Percentiles rank a stretch among this genome's conserved stretches.
Evolutionary conservation across 2,329 filamentous ascomycete species (phyloP).

Genomic region (Aureobasidium sp.): DNA sequence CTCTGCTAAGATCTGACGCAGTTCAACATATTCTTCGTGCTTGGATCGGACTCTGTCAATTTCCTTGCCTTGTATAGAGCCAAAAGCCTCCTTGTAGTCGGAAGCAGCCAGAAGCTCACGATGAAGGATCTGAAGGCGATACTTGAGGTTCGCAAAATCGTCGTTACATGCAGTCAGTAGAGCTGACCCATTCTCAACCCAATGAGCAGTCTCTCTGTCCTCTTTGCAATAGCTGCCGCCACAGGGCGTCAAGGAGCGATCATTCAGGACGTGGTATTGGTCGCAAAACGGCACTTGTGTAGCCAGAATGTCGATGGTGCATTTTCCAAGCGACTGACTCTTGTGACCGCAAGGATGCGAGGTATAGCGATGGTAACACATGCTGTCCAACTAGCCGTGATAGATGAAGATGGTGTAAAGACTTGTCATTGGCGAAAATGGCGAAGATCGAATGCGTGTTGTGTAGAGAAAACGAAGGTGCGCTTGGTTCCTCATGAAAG

Average conservation of each 20-base stretch:
- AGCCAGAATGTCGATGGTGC: neutral
- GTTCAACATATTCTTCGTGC: neutral
- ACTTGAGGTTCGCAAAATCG: neutral
- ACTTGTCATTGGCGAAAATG: neutral
- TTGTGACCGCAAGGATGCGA: neutral
- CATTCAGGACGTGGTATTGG: neutral
- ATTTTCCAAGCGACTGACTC: neutral
- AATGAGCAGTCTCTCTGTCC: neutral
- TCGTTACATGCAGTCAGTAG: neutral
- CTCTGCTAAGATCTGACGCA: neutral
- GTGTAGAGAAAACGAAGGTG: neutral
- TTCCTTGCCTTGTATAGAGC: neutral
- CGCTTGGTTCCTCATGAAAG: no score
- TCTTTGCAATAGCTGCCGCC: slow-evolving; percentile 9
- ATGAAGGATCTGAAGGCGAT: neutral
- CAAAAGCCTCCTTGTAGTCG: neutral
- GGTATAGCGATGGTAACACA: slow-evolving; percentile 13
- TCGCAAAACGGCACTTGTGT: neutral
- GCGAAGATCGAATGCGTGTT: neutral
- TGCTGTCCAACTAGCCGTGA: neutral
- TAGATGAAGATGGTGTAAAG: neutral
- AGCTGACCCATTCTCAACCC: neutral
- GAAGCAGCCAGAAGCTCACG: neutral
- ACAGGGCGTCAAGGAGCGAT: neutral
- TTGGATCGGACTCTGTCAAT: neutral